Evolutionary conservation across 73 alveolate species (phyloP).

Genomic region (Paraurostyla sp.): DNA sequence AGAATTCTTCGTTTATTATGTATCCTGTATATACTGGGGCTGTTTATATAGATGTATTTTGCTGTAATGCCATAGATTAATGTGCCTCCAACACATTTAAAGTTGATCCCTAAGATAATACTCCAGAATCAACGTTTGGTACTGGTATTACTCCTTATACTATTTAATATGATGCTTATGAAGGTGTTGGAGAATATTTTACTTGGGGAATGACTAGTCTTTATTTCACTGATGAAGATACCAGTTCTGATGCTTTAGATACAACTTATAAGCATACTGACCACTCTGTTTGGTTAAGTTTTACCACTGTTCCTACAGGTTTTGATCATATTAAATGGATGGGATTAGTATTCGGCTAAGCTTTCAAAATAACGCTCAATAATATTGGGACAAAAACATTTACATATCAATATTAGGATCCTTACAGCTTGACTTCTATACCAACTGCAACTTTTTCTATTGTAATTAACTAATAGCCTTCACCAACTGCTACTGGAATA

Average conservation of each 20-base stretch:
- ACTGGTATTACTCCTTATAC: conserved; percentile 39
- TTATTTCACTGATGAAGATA: conserved; percentile 14
- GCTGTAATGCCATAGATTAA: conserved; percentile 16
- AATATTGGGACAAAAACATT: conserved; percentile 35
- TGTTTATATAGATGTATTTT: conserved; percentile 25
- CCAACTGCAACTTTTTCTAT: conserved; percentile 1
- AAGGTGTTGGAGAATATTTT: conserved; percentile 10
- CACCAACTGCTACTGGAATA: background rate
- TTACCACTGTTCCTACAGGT: background rate
- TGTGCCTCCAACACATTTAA: background rate
- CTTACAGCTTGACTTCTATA: background rate
- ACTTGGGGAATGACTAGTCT: background rate
- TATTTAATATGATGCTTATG: conserved; percentile 24
- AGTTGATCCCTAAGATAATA: background rate
- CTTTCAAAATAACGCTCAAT: background rate
- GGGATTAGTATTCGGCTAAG: conserved; percentile 11
- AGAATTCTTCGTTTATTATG: background rate
- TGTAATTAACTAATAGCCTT: background rate
- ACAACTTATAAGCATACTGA: conserved; percentile 5
- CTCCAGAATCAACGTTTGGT: background rate
- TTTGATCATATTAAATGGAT: background rate
- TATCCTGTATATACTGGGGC: background rate
- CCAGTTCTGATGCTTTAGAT: background rate
- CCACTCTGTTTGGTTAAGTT: conserved; percentile 5
- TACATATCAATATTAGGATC: background rate